Conservation (phyloP, 83 land plant species). For the Picea mariana region DNA sequence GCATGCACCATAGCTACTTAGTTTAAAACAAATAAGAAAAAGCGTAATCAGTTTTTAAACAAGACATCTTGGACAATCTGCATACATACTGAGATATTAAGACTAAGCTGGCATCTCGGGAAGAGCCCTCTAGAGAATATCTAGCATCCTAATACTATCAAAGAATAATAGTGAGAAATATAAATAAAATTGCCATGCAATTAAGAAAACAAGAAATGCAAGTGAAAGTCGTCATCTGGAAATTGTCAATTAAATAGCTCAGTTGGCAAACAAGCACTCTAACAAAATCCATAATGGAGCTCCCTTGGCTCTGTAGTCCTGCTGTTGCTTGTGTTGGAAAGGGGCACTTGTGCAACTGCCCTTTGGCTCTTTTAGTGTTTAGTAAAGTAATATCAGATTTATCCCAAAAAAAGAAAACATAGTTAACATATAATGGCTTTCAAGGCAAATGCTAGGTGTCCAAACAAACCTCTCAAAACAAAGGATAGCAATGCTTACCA, state of each 20-base stretch:
- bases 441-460: not conserved
- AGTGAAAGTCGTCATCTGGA: not conserved
- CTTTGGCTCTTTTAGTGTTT: no score
- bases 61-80: not conserved
- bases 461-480: not conserved
- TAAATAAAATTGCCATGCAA: not conserved
- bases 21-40: no score
- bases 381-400: no score
- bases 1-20: no score
- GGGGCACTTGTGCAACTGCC: no score
- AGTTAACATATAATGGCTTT: not conserved
- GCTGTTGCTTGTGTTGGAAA: no score
- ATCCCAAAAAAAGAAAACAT: no score
- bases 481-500: conserved; percentile 44
- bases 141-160: not conserved
- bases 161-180: not conserved
- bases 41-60: no score
- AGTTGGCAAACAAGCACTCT: conserved; percentile 4
- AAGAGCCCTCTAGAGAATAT: not conserved
- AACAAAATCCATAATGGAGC: not conserved
- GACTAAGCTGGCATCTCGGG: not conserved
- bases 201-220: not conserved
- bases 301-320: no score
- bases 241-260: not conserved
- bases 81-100: not conserved